phyloP scores from a whole-genome alignment of 495 filamentous ascomycete species.

The Cercophora samala region DNA sequence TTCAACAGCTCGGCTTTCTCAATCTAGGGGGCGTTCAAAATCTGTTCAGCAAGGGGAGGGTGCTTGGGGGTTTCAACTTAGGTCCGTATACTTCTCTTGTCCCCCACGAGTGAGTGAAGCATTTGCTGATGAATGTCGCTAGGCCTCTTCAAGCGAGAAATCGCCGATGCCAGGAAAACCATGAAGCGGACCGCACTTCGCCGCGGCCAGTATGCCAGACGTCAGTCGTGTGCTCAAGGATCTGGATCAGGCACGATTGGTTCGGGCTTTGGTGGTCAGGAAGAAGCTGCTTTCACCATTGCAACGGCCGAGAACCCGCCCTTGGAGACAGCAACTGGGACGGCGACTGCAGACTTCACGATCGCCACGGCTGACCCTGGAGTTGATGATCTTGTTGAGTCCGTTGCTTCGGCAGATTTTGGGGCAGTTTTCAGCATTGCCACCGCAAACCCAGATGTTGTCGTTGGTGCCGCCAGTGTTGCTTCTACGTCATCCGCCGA shows the following conservation, averaged over 20 bases:
- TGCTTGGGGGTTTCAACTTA: slow-evolving; percentile 36
- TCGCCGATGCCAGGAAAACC: slow-evolving; percentile 29
- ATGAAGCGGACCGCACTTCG: slow-evolving; percentile 29
- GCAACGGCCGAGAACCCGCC: slow-evolving; percentile 11
- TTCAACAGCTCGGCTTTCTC: slow-evolving; percentile 41
- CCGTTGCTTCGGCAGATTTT: not conserved
- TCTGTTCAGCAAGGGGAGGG: slow-evolving; percentile 37
- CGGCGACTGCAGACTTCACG: slow-evolving; percentile 10
- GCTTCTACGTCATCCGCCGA: slow-evolving; percentile 2
- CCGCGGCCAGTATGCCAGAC: slow-evolving; percentile 21
- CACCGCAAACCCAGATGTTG: slow-evolving; percentile 5
- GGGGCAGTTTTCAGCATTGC: slow-evolving; percentile 1
- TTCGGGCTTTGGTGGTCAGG: not conserved
- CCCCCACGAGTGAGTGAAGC: not conserved
- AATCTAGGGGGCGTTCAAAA: slow-evolving; percentile 33
- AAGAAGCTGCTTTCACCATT: slow-evolving; percentile 12
- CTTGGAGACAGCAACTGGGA: slow-evolving; percentile 1
- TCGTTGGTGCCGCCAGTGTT: slow-evolving; percentile 8
- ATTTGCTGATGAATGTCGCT: slow-evolving; percentile 18
- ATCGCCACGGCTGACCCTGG: slow-evolving; percentile 7
- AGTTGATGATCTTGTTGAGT: slow-evolving; percentile 5
- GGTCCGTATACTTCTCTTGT: slow-evolving; percentile 22
- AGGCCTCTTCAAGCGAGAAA: slow-evolving; percentile 40
- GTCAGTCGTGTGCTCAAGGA: slow-evolving; percentile 15
- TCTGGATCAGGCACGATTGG: not conserved